Percentiles rank a stretch among this genome's conserved stretches.
phyloP scores from a whole-genome alignment of 306 rosid species.

The Ziziphus jujuba region DNA sequence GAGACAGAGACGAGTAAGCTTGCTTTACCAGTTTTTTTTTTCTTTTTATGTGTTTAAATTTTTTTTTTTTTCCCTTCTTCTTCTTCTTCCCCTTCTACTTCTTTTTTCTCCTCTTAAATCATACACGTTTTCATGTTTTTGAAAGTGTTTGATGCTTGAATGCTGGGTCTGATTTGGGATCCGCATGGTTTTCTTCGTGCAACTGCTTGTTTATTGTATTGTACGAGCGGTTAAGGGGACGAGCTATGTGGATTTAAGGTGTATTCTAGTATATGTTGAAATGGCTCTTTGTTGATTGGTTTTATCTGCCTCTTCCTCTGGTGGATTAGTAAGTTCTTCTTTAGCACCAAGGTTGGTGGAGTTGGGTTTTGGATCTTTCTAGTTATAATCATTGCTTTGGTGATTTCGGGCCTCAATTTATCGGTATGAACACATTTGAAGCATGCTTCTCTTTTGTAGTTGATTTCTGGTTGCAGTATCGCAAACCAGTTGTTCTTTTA shows the following conservation, averaged over 20 bases:
- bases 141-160: slow-evolving; percentile 34
- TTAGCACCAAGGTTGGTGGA: slow-evolving; percentile 15
- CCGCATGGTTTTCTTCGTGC: slow-evolving; percentile 26
- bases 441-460: slow-evolving; percentile 14
- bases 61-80: neutral
- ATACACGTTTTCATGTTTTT: slow-evolving; percentile 16
- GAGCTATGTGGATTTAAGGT: slow-evolving; percentile 18
- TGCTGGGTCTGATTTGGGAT: slow-evolving; percentile 38
- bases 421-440: slow-evolving; percentile 25
- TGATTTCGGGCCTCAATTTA: slow-evolving; percentile 18
- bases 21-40: slow-evolving; percentile 20
- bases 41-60: neutral
- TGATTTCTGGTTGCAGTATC: slow-evolving; percentile 6
- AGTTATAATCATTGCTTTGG: slow-evolving; percentile 9
- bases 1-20: slow-evolving; percentile 57
- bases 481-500: neutral
- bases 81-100: slow-evolving; percentile 1
- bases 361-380: slow-evolving; percentile 27
- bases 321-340: neutral
- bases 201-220: slow-evolving; percentile 17
- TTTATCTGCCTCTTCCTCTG: slow-evolving; percentile 4
- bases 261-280: slow-evolving; percentile 11
- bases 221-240: slow-evolving; percentile 5
- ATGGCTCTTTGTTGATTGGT: slow-evolving; percentile 17
- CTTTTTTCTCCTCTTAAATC: slow-evolving; percentile 18